A percentile compares a stretch with the other conserved stretches of the same genome.
Evolutionary conservation across 2,329 filamentous ascomycete species (phyloP).

Genomic region (Ceratocystis lukuohia): DNA sequence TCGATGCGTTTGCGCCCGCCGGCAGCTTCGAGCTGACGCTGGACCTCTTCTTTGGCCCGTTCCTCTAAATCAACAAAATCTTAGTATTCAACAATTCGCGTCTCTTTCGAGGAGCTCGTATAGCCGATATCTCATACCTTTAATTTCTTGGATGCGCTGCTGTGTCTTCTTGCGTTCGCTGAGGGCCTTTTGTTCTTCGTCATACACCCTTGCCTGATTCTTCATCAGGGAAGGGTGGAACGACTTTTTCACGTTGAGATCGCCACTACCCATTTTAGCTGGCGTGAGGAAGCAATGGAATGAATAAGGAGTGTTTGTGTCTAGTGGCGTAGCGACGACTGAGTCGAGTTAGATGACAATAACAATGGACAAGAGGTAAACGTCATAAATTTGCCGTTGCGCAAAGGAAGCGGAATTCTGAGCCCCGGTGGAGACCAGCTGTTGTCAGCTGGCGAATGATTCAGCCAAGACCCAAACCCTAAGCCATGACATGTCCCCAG

Average conservation of each 20-base stretch:
- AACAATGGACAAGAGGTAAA: not conserved
- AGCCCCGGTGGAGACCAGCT: not conserved
- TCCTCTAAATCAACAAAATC: slow-evolving; percentile 44
- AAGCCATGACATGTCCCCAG: not conserved
- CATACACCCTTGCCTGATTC: slow-evolving; percentile 84
- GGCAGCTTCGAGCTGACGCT: slow-evolving; percentile 75
- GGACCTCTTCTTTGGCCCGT: slow-evolving; percentile 79
- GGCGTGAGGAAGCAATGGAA: not conserved
- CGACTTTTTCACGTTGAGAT: slow-evolving; percentile 89
- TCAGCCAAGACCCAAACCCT: not conserved
- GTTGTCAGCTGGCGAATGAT: not conserved
- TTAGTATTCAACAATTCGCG: not conserved
- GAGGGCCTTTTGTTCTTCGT: slow-evolving; percentile 81
- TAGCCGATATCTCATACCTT: slow-evolving; percentile 26
- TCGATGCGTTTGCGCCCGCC: slow-evolving; percentile 69
- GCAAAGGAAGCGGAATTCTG: not conserved
- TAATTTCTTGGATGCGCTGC: slow-evolving; percentile 80
- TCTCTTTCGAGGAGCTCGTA: not conserved
- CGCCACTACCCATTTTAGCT: slow-evolving; percentile 70
- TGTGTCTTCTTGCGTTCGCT: slow-evolving; percentile 91
- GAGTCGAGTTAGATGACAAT: not conserved
- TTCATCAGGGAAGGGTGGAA: slow-evolving; percentile 85
- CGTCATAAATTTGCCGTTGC: not conserved
- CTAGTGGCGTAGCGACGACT: not conserved
- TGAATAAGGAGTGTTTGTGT: not conserved